phyloP scores from a whole-genome alignment of 2,329 filamentous ascomycete genomes.

The Hymenoscyphus repandus region DNA sequence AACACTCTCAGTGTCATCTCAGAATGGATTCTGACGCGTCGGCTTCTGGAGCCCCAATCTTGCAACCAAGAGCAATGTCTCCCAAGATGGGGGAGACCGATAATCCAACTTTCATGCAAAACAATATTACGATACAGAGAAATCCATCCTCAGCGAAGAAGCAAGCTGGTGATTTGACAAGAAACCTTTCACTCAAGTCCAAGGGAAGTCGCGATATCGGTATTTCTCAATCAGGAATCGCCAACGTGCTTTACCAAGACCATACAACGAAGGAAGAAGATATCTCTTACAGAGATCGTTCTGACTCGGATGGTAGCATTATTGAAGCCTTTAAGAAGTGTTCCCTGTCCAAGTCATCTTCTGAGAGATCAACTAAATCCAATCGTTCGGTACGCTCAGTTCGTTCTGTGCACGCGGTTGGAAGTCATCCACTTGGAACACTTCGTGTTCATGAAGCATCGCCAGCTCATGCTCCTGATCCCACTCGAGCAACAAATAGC shows the following conservation, averaged over 20 bases:
- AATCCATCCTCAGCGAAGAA: slow-evolving; percentile 21
- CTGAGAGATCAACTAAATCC: slow-evolving; percentile 4
- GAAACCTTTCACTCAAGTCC: slow-evolving; percentile 23
- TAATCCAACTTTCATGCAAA: slow-evolving; percentile 24
- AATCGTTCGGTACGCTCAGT: slow-evolving; percentile 10
- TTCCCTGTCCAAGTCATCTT: slow-evolving; percentile 23
- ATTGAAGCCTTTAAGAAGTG: slow-evolving; percentile 11
- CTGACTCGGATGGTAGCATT: slow-evolving; percentile 13
- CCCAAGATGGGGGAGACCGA: slow-evolving; percentile 4
- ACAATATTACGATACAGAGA: slow-evolving; percentile 23
- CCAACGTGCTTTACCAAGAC: slow-evolving; percentile 7
- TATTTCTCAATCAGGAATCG: slow-evolving; percentile 1
- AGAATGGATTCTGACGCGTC: slow-evolving; percentile 13
- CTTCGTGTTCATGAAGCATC: slow-evolving; percentile 36
- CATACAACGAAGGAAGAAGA: slow-evolving; percentile 5
- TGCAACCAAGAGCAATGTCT: slow-evolving; percentile 1
- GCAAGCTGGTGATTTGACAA: slow-evolving; percentile 17
- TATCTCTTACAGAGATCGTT: slow-evolving; percentile 4
- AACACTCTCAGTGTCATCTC: too few species aligned
- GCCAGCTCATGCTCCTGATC: slow-evolving; percentile 14
- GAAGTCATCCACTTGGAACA: slow-evolving; percentile 37
- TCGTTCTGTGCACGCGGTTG: slow-evolving; percentile 30
- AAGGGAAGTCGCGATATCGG: slow-evolving; percentile 14
- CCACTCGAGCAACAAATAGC: slow-evolving; percentile 1
- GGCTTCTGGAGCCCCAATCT: slow-evolving; percentile 15